Conservation (phyloP, 1,284 basidiomycete species). For the Ceratobasidium sp. region DNA sequence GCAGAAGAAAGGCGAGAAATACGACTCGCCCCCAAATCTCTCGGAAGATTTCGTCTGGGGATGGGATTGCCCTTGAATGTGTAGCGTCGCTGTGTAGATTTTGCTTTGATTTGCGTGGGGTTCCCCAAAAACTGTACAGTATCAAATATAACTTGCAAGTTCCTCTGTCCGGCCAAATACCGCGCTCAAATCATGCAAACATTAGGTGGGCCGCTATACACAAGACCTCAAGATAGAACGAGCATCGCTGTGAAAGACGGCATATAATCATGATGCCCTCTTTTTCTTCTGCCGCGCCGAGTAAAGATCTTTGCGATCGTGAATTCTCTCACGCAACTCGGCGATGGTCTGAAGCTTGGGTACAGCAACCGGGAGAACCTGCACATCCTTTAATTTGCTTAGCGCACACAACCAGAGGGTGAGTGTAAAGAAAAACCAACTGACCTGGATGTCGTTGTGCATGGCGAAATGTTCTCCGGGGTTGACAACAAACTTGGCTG, state of each 20-base stretch:
- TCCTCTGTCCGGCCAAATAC: background rate
- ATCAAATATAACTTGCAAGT: conserved; percentile 14
- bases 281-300: conserved; percentile 38
- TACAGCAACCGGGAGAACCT: conserved; percentile 27
- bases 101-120: background rate
- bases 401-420: background rate
- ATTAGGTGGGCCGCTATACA: background rate
- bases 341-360: conserved; percentile 29
- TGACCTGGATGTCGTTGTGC: conserved; percentile 28
- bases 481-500: conserved; percentile 38
- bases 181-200: background rate
- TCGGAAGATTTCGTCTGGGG: conserved; percentile 46
- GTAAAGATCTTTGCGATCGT: conserved; percentile 28
- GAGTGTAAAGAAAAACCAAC: background rate
- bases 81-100: background rate
- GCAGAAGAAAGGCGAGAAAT: conserved; percentile 22
- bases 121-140: conserved; percentile 17
- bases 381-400: conserved; percentile 2
- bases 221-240: conserved; percentile 1
- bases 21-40: conserved; percentile 25
- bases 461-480: conserved; percentile 21
- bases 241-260: background rate
- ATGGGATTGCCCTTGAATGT: conserved; percentile 46
- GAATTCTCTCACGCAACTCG: conserved; percentile 31
- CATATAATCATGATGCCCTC: background rate